phyloP scores from a whole-genome alignment of 2,329 filamentous ascomycete genomes.

The Mycocentrospora acerina region DNA sequence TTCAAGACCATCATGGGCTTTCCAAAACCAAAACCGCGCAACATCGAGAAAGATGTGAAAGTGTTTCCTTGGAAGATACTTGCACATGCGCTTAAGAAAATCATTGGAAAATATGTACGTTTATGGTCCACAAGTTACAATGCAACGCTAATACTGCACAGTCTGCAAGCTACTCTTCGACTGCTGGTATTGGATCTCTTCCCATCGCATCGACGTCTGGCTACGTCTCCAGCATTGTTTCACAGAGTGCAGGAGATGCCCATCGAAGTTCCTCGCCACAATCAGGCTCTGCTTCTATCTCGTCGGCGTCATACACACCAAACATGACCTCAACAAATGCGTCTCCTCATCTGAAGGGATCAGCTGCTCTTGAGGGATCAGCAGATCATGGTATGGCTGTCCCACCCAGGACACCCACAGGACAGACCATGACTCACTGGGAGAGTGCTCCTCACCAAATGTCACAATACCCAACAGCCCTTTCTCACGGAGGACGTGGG shows the following conservation, averaged over 20 bases:
- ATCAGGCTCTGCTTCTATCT: conserved; percentile 49
- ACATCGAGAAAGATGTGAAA: conserved; percentile 99
- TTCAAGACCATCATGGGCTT: conserved; percentile 99
- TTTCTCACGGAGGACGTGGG: conserved; percentile 32
- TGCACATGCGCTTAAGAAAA: conserved; percentile 87
- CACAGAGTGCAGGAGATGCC: conserved; percentile 52
- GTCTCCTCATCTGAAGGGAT: conserved; percentile 47
- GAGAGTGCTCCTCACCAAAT: conserved; percentile 31
- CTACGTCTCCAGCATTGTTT: conserved; percentile 45
- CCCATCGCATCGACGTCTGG: conserved; percentile 37
- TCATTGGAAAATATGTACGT: conserved; percentile 92
- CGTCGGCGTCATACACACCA: conserved; percentile 47
- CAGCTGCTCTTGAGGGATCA: conserved; percentile 43
- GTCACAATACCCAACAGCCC: conserved; percentile 35
- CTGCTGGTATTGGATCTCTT: conserved; percentile 53
- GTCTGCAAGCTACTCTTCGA: conserved; percentile 71
- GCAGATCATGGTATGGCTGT: conserved; percentile 37
- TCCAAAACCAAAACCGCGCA: conserved; percentile 88
- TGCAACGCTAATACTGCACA: conserved; percentile 44
- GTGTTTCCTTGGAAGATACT: conserved; percentile 97
- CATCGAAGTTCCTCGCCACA: conserved; percentile 52
- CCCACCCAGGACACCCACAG: conserved; percentile 35
- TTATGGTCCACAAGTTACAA: conserved; percentile 13
- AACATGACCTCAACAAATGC: conserved; percentile 47
- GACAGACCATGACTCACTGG: conserved; percentile 41